A percentile compares a stretch with the other conserved stretches of the same genome.
These are phyloP conservation scores for Somion occarium DNA, from an alignment of 1,284 basidiomycete species.

Conservation along the genomic window DNA sequence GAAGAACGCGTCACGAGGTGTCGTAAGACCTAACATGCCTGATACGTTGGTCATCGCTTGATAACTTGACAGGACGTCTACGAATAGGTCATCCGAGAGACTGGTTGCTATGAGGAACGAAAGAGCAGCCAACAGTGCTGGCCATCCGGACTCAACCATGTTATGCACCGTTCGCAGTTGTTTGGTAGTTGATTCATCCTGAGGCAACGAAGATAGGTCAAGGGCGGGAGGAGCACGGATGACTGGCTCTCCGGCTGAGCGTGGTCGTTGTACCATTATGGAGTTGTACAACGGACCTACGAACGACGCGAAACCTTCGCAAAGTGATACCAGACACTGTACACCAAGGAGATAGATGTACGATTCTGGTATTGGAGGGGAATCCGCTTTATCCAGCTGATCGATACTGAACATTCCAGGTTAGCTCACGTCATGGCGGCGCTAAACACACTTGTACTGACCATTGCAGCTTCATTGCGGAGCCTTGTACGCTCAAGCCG, in stretches of 20 bases:
- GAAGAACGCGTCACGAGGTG: constrained; percentile 92
- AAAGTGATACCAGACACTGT: constrained; percentile 84
- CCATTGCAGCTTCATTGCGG: constrained; percentile 85
- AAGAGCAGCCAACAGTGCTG: constrained; percentile 83
- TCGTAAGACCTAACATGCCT: constrained; percentile 81
- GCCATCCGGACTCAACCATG: constrained; percentile 88
- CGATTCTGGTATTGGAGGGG: constrained; percentile 86
- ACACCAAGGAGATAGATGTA: constrained; percentile 91
- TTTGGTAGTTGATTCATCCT: constrained; percentile 47
- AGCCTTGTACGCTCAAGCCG: constrained; percentile 67
- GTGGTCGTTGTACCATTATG: constrained; percentile 61
- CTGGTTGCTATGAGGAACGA: constrained; percentile 89
- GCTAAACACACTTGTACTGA: constrained; percentile 31
- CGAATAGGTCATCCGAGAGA: constrained; percentile 83
- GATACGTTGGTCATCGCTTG: constrained; percentile 86
- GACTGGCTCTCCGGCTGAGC: constrained; percentile 58
- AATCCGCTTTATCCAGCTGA: constrained; percentile 93
- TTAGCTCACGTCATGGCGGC: too few relatives aligned
- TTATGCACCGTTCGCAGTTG: constrained; percentile 60
- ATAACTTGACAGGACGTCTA: constrained; percentile 76
- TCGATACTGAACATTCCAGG: constrained; percentile 64
- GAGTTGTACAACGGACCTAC: constrained; percentile 68
- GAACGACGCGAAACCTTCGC: constrained; percentile 80
- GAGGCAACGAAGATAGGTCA: constrained; percentile 55
- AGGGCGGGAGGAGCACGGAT: constrained; percentile 72